A percentile compares a stretch with the other conserved stretches of the same genome.
phyloP scores from a whole-genome alignment of 352 stramenopile species.

The Poterioochromonas sp. region DNA sequence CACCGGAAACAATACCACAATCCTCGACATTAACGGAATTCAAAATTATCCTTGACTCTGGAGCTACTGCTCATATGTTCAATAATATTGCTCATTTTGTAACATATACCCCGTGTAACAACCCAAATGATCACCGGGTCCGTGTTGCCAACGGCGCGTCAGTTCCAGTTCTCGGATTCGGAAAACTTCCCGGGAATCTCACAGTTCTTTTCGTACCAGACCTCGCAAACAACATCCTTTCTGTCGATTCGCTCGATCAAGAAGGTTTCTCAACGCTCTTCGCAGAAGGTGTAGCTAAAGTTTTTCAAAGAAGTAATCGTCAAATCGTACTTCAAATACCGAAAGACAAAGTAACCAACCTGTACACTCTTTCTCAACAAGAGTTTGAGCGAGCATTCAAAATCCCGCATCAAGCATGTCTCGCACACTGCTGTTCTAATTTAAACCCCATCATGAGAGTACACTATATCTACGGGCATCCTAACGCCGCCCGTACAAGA shows the following conservation, averaged over 20 bases:
- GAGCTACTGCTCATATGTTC: conserved; percentile 6
- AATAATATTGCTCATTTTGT: conserved; percentile 19
- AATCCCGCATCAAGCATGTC: conserved; percentile 24
- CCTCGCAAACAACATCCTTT: conserved; percentile 21
- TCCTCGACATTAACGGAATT: conserved; percentile 22
- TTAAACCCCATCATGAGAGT: conserved; percentile 24
- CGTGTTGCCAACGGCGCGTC: conserved; percentile 16
- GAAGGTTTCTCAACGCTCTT: conserved; percentile 27
- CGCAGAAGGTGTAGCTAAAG: conserved; percentile 14
- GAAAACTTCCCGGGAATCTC: conserved; percentile 27
- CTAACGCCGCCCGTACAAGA: conserved; percentile 13
- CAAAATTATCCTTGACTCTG: conserved; percentile 26
- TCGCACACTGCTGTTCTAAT: conserved; percentile 25
- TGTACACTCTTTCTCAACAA: conserved; percentile 25
- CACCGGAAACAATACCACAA: conserved; percentile 11
- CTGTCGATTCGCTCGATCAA: conserved; percentile 24
- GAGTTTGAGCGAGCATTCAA: conserved; percentile 23
- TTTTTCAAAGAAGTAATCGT: conserved; percentile 27
- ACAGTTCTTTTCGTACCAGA: conserved; percentile 23
- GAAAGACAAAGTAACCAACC: conserved; percentile 29
- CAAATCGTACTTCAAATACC: conserved; percentile 25
- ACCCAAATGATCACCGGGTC: conserved; percentile 24
- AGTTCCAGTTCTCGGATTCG: conserved; percentile 22
- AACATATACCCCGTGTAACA: conserved; percentile 27
- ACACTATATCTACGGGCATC: conserved; percentile 25